Percentiles rank a stretch among this genome's conserved stretches.
These are phyloP conservation scores for Colletotrichum trifolii DNA, from an alignment of 2,329 filamentous ascomycete genomes.

Conservation along the genomic window DNA sequence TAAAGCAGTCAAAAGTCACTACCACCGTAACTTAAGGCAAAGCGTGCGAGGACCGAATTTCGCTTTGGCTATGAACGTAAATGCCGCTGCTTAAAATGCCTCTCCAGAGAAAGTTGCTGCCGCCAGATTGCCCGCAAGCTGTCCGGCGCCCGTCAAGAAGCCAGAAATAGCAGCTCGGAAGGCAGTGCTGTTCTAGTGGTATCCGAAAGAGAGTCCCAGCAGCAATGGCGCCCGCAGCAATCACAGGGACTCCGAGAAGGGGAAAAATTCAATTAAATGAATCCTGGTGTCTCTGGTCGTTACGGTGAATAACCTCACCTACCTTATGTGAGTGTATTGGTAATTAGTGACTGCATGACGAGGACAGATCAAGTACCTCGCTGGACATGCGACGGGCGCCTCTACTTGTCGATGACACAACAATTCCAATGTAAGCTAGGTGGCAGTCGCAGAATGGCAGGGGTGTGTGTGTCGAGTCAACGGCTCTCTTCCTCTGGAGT, in stretches of 20 bases:
- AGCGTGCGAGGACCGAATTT: not conserved
- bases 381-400: slow-evolving; percentile 1
- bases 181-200: slow-evolving; percentile 9
- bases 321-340: not conserved
- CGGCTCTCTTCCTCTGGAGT: slow-evolving; percentile 11
- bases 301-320: slow-evolving; percentile 27
- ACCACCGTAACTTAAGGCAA: not conserved
- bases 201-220: not conserved
- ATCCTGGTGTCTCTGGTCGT: slow-evolving; percentile 23
- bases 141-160: slow-evolving; percentile 23
- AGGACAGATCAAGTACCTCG: slow-evolving; percentile 14
- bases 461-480: slow-evolving; percentile 19
- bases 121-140: slow-evolving; percentile 17
- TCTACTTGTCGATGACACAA: slow-evolving; percentile 2
- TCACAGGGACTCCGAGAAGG: slow-evolving; percentile 7
- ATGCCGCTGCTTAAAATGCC: slow-evolving; percentile 17
- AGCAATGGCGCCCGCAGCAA: slow-evolving; percentile 25
- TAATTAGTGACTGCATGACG: no score
- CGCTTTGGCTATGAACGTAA: not conserved
- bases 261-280: slow-evolving; percentile 33
- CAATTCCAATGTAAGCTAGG: slow-evolving; percentile 22
- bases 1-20: not conserved
- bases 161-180: slow-evolving; percentile 26
- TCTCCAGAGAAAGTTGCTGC: not conserved
- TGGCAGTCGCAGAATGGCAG: slow-evolving; percentile 24